Evolutionary conservation across 2,329 filamentous ascomycete genomes (phyloP).

Genomic region (Beauveria scarabaeidicola): DNA sequence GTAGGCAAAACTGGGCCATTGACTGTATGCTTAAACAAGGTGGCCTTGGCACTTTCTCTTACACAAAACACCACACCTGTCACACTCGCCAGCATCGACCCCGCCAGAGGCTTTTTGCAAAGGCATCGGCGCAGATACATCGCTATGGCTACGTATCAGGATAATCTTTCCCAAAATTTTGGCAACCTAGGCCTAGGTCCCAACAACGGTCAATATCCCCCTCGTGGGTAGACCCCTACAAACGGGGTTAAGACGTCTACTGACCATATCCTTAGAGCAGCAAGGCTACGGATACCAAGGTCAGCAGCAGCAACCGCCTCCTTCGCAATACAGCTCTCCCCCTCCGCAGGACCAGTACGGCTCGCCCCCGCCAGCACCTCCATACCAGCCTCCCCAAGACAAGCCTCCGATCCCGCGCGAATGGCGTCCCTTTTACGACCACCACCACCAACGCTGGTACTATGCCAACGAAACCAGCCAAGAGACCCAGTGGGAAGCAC

Average conservation of each 20-base stretch:
- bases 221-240: neutral
- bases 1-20: neutral
- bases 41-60: neutral
- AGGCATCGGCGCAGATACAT: neutral
- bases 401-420: conserved; percentile 48
- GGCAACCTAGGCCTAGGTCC: conserved; percentile 9
- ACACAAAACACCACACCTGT: neutral
- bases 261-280: neutral
- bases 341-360: conserved; percentile 7
- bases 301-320: neutral
- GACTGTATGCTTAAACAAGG: neutral
- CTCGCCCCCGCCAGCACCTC: conserved; percentile 14
- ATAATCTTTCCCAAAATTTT: conserved; percentile 10
- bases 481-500: conserved; percentile 56
- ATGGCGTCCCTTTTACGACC: conserved; percentile 57
- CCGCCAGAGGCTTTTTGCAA: neutral
- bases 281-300: conserved; percentile 7
- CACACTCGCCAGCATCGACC: neutral
- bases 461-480: conserved; percentile 55
- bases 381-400: conserved; percentile 27
- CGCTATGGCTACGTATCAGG: conserved; percentile 7
- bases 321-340: neutral
- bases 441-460: conserved; percentile 52
- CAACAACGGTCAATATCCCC: conserved; percentile 10
- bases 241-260: neutral